Evolutionary conservation across 345 rosid species (phyloP).

Genomic region (Salix caprea): DNA sequence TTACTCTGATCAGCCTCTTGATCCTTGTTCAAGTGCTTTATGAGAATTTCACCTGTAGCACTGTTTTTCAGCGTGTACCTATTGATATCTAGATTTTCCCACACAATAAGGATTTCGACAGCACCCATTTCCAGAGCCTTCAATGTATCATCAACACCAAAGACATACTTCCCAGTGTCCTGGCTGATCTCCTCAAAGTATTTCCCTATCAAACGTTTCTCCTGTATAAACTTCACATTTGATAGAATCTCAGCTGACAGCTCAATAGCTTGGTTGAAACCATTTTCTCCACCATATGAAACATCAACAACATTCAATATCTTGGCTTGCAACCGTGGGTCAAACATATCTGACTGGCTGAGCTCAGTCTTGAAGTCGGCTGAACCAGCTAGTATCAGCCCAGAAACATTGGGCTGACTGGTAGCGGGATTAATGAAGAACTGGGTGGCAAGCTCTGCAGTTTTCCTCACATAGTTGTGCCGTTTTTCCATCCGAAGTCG

Average conservation of each 20-base stretch:
- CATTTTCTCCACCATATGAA: slow-evolving; percentile 27
- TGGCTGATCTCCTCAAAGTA: slow-evolving; percentile 36
- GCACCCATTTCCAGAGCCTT: slow-evolving; percentile 35
- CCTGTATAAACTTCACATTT: slow-evolving; percentile 27
- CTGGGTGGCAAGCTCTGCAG: slow-evolving; percentile 37
- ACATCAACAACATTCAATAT: slow-evolving; percentile 29
- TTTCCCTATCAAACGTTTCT: slow-evolving; percentile 34
- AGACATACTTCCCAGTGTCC: slow-evolving; percentile 34
- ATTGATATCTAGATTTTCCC: slow-evolving; percentile 37
- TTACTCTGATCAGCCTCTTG: slow-evolving; percentile 31
- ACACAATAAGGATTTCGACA: slow-evolving; percentile 28
- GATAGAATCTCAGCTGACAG: slow-evolving; percentile 32
- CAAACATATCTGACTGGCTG: slow-evolving; percentile 34
- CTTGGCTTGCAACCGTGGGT: slow-evolving; percentile 28
- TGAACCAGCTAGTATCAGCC: slow-evolving; percentile 33
- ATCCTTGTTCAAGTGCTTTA: slow-evolving; percentile 31
- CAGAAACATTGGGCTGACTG: slow-evolving; percentile 23
- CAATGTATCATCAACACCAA: slow-evolving; percentile 31
- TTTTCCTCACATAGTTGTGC: slow-evolving; percentile 39
- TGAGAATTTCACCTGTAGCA: slow-evolving; percentile 20
- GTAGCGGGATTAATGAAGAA: slow-evolving; percentile 27
- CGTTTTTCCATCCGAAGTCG: slow-evolving; percentile 32
- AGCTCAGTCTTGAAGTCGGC: slow-evolving; percentile 37
- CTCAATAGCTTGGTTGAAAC: slow-evolving; percentile 36
- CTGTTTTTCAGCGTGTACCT: slow-evolving; percentile 30